Base-by-base conservation (phyloP, 805 yeast genomes). In the Kluyveromyces siamensis region DNA sequence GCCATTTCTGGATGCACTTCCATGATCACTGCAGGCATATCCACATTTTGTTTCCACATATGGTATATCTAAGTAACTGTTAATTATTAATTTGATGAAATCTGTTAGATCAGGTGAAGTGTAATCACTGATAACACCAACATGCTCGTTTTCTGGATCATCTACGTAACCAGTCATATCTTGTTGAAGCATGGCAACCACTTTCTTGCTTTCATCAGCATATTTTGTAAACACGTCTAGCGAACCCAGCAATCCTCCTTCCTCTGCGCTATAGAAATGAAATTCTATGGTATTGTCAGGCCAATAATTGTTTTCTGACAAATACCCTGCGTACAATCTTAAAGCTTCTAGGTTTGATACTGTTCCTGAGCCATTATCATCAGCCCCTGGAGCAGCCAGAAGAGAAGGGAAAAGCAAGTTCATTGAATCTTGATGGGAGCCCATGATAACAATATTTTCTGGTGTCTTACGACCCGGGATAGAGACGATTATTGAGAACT, bases 221-320 rank as follows among this genome's bases (percentile, higher is more conserved):
- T 68, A 64, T 10, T 50, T 40, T 9, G 76, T 66, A 64, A 86
- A 87, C 10, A 91, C 77, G 52, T 86, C 96, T 53, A 80, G 74
- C 5, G 96, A 87, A 1, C 98, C 98, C 47, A 87, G 71, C 48
- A 87, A 70, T 0, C 96, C 97, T 51, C 87, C 89, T 72, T 91
- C 98, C 70, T 91, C 98, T 1, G 96, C 98, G 27, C 95, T 79
- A 70, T 88, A 91, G 74, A 88, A 91, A 68, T 91, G 98, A 71
- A 91, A 90, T 64, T 91, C 96, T 17, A 91, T 67, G 0, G 95
- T 79, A 66, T 88, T 87, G 40, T 75, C 68, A 13, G 90, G 88
- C 50, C 67, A 57, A 55, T 74, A 74, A 0, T 71, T 64, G 36
- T 50, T 46, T 6, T 47, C 41, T 8, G 54, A 33, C 14, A 58